A percentile compares a stretch with the other conserved stretches of the same genome.
Conservation (phyloP, 208 protist genomes). For the Leptomonas pyrrhocoris region DNA sequence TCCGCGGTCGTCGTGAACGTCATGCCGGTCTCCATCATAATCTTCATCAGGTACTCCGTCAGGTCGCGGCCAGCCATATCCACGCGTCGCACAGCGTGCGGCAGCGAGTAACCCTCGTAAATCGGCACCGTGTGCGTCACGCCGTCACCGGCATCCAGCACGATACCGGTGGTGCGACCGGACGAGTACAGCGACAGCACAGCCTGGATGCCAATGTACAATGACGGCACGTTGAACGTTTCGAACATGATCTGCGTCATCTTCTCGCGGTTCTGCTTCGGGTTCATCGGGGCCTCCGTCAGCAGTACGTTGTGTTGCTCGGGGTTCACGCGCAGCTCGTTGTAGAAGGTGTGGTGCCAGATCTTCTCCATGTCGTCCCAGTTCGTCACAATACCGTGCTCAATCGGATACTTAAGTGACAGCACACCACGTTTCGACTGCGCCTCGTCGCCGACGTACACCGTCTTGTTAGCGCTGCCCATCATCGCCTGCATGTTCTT, state of each 20-base stretch:
- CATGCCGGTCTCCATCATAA: constrained; percentile 95
- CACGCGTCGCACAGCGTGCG: constrained; percentile 85
- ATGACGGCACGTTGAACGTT: constrained; percentile 87
- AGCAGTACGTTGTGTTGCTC: constrained; percentile 97
- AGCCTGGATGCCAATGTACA: constrained; percentile 96
- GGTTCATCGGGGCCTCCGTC: constrained; percentile 93
- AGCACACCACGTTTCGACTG: constrained; percentile 95
- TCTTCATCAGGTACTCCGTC: constrained; percentile 95
- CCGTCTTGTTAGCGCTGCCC: constrained; percentile 95
- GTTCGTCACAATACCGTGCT: constrained; percentile 97
- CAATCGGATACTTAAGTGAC: constrained; percentile 94
- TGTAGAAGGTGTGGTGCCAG: constrained; percentile 99
- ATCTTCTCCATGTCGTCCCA: constrained; percentile 99
- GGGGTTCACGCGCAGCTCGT: constrained; percentile 97
- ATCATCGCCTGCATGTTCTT: constrained; percentile 95
- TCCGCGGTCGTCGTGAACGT: constrained; percentile 96
- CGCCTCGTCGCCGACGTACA: constrained; percentile 95
- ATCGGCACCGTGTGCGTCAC: constrained; percentile 94
- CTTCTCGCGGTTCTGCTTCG: constrained; percentile 93
- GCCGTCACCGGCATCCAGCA: constrained; percentile 94
- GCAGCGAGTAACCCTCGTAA: constrained; percentile 93
- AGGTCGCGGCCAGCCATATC: constrained; percentile 95
- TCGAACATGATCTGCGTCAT: constrained; percentile 97
- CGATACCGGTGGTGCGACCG: constrained; percentile 92
- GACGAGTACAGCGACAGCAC: constrained; percentile 96